Conservation (phyloP, 2,329 filamentous ascomycete genomes). For the Penicillium sp. region DNA sequence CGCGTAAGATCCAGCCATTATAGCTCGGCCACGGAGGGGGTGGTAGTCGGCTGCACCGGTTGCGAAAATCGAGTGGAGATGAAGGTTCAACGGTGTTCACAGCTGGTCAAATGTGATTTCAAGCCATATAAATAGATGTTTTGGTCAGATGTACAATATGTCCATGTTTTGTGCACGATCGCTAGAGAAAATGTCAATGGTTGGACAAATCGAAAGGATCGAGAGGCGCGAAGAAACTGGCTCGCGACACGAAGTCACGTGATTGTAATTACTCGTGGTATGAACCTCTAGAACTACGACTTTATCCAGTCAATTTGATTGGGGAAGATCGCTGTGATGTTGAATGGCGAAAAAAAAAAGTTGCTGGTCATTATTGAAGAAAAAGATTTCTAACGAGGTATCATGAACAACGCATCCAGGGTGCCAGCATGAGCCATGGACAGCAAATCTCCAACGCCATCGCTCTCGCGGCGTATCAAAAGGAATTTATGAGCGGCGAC, state of each 20-base stretch:
- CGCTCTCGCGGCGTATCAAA: neutral
- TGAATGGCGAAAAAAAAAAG: neutral
- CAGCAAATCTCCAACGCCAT: neutral
- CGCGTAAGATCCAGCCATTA: constrained; percentile 27
- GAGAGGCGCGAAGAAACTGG: constrained; percentile 14
- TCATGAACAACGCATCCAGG: constrained; percentile 7
- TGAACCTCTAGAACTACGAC: neutral
- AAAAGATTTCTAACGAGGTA: constrained; percentile 7
- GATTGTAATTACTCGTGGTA: neutral
- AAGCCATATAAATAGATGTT: neutral
- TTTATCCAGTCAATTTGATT: neutral
- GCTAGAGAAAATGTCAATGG: neutral
- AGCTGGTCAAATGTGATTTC: neutral
- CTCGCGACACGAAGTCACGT: constrained; percentile 30
- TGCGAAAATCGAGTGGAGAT: neutral
- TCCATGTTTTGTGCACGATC: neutral
- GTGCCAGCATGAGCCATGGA: constrained; percentile 8
- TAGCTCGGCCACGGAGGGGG: neutral
- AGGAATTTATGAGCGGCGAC: neutral
- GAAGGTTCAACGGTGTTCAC: neutral
- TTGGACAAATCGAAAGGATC: neutral
- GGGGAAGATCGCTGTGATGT: neutral
- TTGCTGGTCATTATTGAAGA: constrained; percentile 11
- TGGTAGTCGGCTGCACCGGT: neutral
- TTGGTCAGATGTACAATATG: constrained; percentile 14